Base-by-base conservation (phyloP, 805 yeast species). In the Candida sphagnicola region DNA sequence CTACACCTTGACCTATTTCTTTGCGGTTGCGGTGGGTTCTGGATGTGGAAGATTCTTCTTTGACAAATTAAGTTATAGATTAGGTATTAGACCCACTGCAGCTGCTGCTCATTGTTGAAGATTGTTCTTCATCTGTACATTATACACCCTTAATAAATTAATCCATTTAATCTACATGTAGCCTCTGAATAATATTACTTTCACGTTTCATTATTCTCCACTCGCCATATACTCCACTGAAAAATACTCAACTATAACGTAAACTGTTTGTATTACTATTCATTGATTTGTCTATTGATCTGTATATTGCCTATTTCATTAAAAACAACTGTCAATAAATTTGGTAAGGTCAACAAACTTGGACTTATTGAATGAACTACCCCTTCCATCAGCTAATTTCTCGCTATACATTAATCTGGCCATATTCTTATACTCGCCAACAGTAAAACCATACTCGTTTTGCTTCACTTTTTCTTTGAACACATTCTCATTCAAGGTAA, bases 21-120 rank as follows among this genome's bases (percentile, higher is more conserved):
- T 85, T 60, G 91, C 86, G 2, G 80, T 82, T 21, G 76, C 81
- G 13, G 49, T 80, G 13, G 95, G 95, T 8, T 62, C 82, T 42
- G 73, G 89, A 0, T 62, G 82, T 40, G 86, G 87, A 26, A 85
- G 84, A 50, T 77, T 84, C 31, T 73, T 77, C 49, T 82, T 82
- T 59, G 82, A 81, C 48, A 75, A 85, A 55, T 56, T 79, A 34
- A 53, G 75, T 18, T 71, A 65, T 24, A 64, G 61, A 5, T 28
- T 64, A 34, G 58, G 39, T 3, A 24, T 54, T 14, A 43, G 35
- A 18, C 53, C 54, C 2, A 33, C 34, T 8, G 31, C 24, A 4
- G 25, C 25, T 28, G 10, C 31, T 4, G 17, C 13, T 13, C 39
- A 37, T 31, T 37, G 35, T 13, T 37, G 13, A 15, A 21, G 8